Evolutionary conservation across 768 basidiomycete species (phyloP).

Genomic region (Lanmaoa pseudosensibilis): DNA sequence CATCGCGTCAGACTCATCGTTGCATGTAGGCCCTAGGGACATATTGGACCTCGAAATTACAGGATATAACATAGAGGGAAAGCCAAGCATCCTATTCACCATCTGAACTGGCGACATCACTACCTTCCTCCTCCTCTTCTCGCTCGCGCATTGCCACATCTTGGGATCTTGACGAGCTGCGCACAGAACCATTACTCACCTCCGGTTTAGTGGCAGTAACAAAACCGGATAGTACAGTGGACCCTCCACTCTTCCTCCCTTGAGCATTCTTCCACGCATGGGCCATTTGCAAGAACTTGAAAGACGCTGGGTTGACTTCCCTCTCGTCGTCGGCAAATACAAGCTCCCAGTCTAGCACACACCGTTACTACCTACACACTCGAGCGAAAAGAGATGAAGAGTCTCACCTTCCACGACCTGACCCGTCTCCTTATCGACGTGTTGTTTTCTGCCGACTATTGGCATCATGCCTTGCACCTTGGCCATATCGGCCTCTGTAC

Average conservation of each 20-base stretch:
- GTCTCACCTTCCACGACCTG: conserved; percentile 80
- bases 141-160: conserved; percentile 28
- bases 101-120: conserved; percentile 59
- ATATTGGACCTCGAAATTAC: not conserved
- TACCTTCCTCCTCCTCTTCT: conserved; percentile 34
- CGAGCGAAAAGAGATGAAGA: not conserved
- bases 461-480: conserved; percentile 95
- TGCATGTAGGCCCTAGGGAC: not conserved
- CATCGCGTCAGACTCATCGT: not conserved
- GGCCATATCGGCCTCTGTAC: conserved; percentile 66
- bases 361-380: conserved; percentile 2
- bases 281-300: conserved; percentile 95
- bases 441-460: conserved; percentile 79
- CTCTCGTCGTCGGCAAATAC: conserved; percentile 96
- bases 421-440: conserved; percentile 81
- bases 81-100: conserved; percentile 31
- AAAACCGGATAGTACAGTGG: conserved; percentile 47
- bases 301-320: conserved; percentile 88
- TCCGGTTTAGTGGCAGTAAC: conserved; percentile 38
- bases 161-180: conserved; percentile 11
- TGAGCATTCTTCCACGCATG: conserved; percentile 81
- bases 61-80: not conserved
- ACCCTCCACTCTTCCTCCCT: conserved; percentile 39
- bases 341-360: conserved; percentile 82
- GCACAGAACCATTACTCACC: conserved; percentile 4